These are phyloP conservation scores for Penicillium pulvis DNA, from an alignment of 495 filamentous ascomycete genomes.

Conservation along the genomic window DNA sequence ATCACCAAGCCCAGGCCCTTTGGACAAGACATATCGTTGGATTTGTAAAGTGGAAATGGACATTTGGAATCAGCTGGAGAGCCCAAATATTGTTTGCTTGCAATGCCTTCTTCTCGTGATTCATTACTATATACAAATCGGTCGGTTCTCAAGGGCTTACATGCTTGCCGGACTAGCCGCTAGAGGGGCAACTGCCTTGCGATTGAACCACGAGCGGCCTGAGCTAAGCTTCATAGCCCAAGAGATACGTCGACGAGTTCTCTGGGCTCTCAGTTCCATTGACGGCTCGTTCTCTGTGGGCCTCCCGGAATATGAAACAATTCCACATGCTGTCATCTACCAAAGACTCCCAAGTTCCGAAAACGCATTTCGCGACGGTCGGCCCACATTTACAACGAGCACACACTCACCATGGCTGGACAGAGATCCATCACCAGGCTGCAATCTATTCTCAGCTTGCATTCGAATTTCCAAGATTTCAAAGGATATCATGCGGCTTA, in stretches of 20 bases:
- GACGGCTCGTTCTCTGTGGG: slow-evolving; percentile 24
- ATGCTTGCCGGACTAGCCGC: slow-evolving; percentile 24
- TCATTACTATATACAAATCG: slow-evolving; percentile 19
- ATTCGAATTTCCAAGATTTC: slow-evolving; percentile 18
- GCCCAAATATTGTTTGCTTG: slow-evolving; percentile 13
- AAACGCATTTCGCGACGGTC: slow-evolving; percentile 14
- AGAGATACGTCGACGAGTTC: slow-evolving; percentile 22
- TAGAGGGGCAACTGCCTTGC: slow-evolving; percentile 17
- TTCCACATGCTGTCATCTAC: slow-evolving; percentile 22
- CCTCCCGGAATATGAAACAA: slow-evolving; percentile 22
- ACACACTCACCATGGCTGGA: slow-evolving; percentile 5
- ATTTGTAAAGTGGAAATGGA: slow-evolving; percentile 8
- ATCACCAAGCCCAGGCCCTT: not conserved
- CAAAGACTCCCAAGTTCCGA: slow-evolving; percentile 21
- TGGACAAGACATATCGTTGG: not conserved
- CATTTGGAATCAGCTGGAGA: slow-evolving; percentile 19
- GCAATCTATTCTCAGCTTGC: slow-evolving; percentile 10
- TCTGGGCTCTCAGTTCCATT: slow-evolving; percentile 22
- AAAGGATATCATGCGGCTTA: slow-evolving; percentile 22
- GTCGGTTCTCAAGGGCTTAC: slow-evolving; percentile 17
- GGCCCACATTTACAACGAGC: not conserved
- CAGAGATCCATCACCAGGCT: not conserved
- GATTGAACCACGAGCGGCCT: slow-evolving; percentile 22
- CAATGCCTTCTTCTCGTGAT: slow-evolving; percentile 21
- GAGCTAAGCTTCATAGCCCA: slow-evolving; percentile 22